Percentiles rank a stretch among this genome's conserved stretches.
These are phyloP conservation scores for Cotoneaster glaucophyllus DNA, from an alignment of 306 rosid genomes.

Conservation along the genomic window DNA sequence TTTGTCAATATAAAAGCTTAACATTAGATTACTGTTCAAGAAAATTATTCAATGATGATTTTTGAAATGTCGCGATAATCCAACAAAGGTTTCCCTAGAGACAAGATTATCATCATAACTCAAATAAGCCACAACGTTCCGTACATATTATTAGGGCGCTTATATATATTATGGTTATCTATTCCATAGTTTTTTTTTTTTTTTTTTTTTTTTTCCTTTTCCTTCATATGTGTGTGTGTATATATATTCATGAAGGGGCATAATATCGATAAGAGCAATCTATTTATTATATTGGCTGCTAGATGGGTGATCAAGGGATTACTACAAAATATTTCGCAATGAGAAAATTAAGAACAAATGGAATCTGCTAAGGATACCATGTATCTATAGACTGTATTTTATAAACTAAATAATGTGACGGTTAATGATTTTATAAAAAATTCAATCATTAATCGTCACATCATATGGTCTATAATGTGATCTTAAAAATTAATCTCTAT, in stretches of 20 bases:
- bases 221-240: neutral
- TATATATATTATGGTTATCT: neutral
- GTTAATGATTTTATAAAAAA: too few relatives aligned
- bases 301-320: neutral
- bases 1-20: neutral
- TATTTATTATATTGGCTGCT: neutral
- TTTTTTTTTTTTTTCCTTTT: neutral
- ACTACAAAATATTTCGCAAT: neutral
- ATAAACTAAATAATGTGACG: too few relatives aligned
- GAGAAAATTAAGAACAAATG: neutral
- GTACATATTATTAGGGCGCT: neutral
- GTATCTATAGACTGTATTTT: too few relatives aligned
- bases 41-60: neutral
- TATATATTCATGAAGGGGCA: neutral
- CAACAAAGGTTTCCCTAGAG: neutral
- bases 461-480: too few relatives aligned
- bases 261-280: neutral
- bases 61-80: too few relatives aligned
- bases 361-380: neutral
- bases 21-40: neutral
- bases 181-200: neutral
- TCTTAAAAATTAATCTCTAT: too few relatives aligned
- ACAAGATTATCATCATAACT: neutral
- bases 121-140: neutral
- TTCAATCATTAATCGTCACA: too few relatives aligned